These are phyloP conservation scores for Rheum nobile DNA, from an alignment of 148 eudicot species.

Conservation along the genomic window DNA sequence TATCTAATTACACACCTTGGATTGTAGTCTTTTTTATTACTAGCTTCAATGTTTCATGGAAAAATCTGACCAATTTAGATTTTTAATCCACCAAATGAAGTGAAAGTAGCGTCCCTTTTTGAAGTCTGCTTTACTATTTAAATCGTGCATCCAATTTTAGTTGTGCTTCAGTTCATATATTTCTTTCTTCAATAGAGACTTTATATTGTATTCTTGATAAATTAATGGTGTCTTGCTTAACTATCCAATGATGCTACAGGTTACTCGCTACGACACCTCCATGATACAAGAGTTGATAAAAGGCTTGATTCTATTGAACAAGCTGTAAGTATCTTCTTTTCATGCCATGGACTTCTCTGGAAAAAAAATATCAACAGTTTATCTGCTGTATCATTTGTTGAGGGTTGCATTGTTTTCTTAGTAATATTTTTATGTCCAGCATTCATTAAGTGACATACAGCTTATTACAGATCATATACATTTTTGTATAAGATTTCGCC, in stretches of 20 bases:
- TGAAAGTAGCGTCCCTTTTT: no score
- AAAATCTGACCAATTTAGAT: neutral
- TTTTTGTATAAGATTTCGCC: neutral
- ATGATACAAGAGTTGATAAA: constrained; percentile 59
- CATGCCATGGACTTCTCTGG: neutral
- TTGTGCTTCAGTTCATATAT: neutral
- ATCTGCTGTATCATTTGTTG: neutral
- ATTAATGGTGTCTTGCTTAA: neutral
- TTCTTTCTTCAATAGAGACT: neutral
- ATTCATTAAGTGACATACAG: neutral
- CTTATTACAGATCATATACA: neutral
- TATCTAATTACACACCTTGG: neutral
- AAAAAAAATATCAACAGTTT: neutral
- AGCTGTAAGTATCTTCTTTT: constrained; percentile 38
- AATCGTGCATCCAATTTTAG: neutral
- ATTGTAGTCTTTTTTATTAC: neutral
- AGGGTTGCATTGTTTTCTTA: neutral
- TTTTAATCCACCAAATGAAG: no score
- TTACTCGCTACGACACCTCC: constrained; percentile 74
- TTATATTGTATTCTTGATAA: neutral
- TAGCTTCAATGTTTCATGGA: neutral
- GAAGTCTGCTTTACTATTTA: neutral
- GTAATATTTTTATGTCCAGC: neutral
- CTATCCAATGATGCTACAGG: constrained; percentile 39
- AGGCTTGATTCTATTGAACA: constrained; percentile 80